These are phyloP conservation scores for Aspergillus thermomutatus DNA, from an alignment of 2,329 filamentous ascomycete species.

Conservation along the genomic window DNA sequence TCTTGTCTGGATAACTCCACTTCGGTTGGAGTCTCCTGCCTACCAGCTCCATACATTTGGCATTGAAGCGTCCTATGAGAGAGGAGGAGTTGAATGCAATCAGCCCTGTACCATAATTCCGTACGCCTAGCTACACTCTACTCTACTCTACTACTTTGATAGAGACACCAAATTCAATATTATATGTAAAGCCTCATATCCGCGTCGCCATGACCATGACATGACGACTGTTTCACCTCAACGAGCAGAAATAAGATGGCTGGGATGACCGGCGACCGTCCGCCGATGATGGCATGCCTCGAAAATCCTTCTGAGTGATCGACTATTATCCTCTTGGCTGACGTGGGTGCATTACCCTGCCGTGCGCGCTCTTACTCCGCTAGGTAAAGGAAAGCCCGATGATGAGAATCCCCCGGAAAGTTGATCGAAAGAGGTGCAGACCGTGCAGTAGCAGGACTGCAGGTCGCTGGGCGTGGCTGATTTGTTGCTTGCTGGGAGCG, in stretches of 20 bases:
- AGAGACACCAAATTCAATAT: not conserved
- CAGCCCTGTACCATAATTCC: not conserved
- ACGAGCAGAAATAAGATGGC: not conserved
- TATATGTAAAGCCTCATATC: too few relatives aligned
- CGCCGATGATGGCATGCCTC: not conserved
- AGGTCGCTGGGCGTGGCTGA: not conserved
- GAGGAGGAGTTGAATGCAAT: not conserved
- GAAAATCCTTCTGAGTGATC: not conserved
- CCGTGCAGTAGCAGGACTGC: constrained; percentile 7
- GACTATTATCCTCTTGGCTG: constrained; percentile 1
- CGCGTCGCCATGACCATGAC: not conserved
- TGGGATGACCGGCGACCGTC: not conserved
- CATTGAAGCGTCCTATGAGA: not conserved
- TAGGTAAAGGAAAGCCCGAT: constrained; percentile 13
- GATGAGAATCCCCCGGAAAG: constrained; percentile 32
- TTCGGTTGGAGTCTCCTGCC: not conserved
- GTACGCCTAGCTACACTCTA: not conserved
- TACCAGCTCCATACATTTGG: not conserved
- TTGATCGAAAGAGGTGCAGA: not conserved
- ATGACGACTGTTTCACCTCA: not conserved
- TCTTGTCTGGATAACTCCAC: not conserved
- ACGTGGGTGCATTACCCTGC: not conserved
- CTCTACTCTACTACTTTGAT: not conserved
- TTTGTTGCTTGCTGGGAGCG: not conserved
- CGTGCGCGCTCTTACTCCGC: constrained; percentile 5